Conservation (phyloP, 768 basidiomycete genomes). For the Leccinum pellstonianum region DNA sequence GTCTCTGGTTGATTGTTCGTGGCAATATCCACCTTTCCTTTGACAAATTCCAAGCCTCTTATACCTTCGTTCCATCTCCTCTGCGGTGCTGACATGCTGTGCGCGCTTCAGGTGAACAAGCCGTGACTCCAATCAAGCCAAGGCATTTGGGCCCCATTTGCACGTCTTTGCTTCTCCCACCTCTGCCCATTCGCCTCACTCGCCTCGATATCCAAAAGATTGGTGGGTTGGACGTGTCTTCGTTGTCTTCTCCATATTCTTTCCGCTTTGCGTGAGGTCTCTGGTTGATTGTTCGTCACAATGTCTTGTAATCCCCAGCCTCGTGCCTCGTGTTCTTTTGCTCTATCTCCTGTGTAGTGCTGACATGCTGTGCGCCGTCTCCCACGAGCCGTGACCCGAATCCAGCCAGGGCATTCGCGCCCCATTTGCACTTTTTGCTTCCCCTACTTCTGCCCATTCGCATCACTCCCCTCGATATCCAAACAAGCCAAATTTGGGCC, state of each 20-base stretch:
- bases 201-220: slow-evolving; percentile 2
- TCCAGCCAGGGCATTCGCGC: slow-evolving; percentile 2
- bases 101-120: slow-evolving; percentile 2
- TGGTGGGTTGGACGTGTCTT: slow-evolving; percentile 19
- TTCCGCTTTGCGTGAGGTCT: background rate
- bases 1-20: background rate
- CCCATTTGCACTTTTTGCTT: slow-evolving; percentile 6
- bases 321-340: slow-evolving; percentile 3
- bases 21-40: background rate
- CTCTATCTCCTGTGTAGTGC: slow-evolving; percentile 3
- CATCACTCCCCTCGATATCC: slow-evolving; percentile 1
- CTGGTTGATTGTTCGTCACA: slow-evolving; percentile 1
- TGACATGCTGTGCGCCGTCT: slow-evolving; percentile 13
- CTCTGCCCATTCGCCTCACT: background rate
- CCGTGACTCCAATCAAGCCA: slow-evolving; percentile 8
- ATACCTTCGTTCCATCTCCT: background rate
- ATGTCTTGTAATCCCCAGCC: background rate
- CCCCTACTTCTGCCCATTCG: slow-evolving; percentile 1
- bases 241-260: background rate
- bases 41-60: background rate
- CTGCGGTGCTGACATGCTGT: slow-evolving; percentile 7
- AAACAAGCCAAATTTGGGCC: slow-evolving; percentile 2
- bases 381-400: slow-evolving; percentile 12
- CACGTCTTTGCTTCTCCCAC: slow-evolving; percentile 4
- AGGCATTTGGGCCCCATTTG: slow-evolving; percentile 3